These are phyloP conservation scores for Mycena amicta DNA, from an alignment of 768 basidiomycete genomes.

Conservation along the genomic window DNA sequence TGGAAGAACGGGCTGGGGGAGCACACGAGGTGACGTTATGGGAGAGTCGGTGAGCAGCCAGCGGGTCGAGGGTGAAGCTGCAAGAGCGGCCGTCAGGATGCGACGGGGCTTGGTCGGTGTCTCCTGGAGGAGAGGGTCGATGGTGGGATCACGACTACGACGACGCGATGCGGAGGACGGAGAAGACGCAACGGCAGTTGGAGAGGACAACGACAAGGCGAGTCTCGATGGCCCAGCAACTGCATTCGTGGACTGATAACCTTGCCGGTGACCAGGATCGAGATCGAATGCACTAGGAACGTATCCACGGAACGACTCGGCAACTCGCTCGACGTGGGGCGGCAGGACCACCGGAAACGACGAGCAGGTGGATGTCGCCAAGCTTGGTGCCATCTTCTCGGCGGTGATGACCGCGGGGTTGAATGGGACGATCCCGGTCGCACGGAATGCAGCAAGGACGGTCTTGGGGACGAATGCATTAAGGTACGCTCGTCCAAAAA, in stretches of 20 bases:
- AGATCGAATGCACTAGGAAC: neutral
- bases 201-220: neutral
- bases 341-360: neutral
- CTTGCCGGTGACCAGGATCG: neutral
- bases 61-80: neutral
- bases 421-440: conserved; percentile 29
- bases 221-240: neutral
- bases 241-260: neutral
- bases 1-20: neutral
- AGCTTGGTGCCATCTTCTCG: conserved; percentile 28
- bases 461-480: conserved; percentile 17
- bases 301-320: neutral
- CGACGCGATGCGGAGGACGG: neutral
- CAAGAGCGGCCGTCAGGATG: neutral
- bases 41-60: neutral
- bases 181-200: neutral
- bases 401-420: conserved; percentile 25
- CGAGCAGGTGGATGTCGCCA: conserved; percentile 22
- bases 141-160: neutral
- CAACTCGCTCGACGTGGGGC: neutral
- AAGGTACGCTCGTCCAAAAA: conserved; percentile 26
- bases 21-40: neutral
- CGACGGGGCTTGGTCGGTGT: neutral
- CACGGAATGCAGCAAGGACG: conserved; percentile 28
- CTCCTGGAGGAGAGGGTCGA: neutral